Evolutionary conservation across 2,329 filamentous ascomycete species (phyloP).

Genomic region (Apiospora arundinis): DNA sequence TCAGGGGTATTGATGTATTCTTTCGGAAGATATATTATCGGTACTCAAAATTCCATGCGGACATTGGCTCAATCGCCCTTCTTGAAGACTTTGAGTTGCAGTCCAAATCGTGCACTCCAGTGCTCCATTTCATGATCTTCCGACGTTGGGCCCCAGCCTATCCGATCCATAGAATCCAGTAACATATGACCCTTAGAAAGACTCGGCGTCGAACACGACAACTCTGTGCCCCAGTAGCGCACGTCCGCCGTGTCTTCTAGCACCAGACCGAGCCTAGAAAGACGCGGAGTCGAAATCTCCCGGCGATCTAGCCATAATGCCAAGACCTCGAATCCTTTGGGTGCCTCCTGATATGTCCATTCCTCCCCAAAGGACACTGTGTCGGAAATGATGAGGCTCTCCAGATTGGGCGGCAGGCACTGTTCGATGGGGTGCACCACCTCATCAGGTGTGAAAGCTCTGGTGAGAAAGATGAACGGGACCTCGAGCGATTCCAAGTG

Average conservation of each 20-base stretch:
- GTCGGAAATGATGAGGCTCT: background rate
- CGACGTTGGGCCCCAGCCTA: background rate
- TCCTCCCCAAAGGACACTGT: background rate
- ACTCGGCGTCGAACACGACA: no score
- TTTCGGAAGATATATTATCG: no score
- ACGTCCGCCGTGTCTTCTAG: background rate
- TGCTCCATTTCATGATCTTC: background rate
- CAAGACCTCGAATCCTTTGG: background rate
- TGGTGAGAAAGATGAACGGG: background rate
- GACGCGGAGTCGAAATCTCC: background rate
- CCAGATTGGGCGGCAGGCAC: background rate
- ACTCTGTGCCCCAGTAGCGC: no score
- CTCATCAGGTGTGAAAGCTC: background rate
- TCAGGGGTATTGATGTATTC: no score
- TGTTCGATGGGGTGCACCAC: background rate
- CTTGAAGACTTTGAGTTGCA: background rate
- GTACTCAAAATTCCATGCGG: no score
- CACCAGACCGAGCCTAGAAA: background rate
- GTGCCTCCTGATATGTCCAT: background rate
- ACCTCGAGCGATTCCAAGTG: background rate
- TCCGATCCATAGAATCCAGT: no score
- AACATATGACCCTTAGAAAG: no score
- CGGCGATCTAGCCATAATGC: background rate
- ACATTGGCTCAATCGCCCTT: no score
- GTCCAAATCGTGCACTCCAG: background rate